Conservation (phyloP, 768 basidiomycete genomes). For the Russula brevipes region DNA sequence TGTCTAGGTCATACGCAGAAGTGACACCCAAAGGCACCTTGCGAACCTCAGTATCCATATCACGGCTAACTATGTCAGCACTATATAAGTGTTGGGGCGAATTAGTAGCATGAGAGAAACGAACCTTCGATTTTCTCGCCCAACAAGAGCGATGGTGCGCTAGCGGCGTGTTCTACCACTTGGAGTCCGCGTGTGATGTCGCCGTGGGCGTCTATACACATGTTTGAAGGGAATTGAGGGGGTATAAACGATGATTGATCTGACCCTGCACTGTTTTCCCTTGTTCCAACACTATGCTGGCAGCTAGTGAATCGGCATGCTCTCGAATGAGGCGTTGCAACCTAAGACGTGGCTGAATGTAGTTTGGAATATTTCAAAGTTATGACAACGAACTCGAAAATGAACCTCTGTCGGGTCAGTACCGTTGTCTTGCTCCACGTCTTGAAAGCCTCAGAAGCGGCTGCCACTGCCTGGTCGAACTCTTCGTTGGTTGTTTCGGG, state of each 20-base stretch:
- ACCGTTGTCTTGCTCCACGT: conserved; percentile 85
- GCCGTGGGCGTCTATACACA: conserved; percentile 76
- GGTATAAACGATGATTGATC: conserved; percentile 21
- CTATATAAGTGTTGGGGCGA: background rate
- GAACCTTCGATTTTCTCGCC: conserved; percentile 91
- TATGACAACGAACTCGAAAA: conserved; percentile 68
- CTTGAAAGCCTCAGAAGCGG: conserved; percentile 81
- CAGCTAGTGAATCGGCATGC: conserved; percentile 80
- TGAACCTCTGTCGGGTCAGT: conserved; percentile 80
- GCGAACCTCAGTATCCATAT: conserved; percentile 93
- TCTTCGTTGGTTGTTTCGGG: conserved; percentile 82
- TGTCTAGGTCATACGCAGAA: conserved; percentile 42
- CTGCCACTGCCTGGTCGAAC: conserved; percentile 76
- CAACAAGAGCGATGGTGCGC: conserved; percentile 77
- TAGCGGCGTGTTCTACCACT: conserved; percentile 75
- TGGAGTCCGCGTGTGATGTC: conserved; percentile 91
- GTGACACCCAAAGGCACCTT: conserved; percentile 84
- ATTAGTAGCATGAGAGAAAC: background rate
- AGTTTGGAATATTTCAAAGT: background rate
- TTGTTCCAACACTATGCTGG: conserved; percentile 90
- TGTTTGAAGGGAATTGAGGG: background rate
- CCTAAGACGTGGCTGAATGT: conserved; percentile 38
- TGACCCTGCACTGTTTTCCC: conserved; percentile 87
- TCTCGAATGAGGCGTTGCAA: conserved; percentile 83
- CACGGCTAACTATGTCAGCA: conserved; percentile 63